These are phyloP conservation scores for Paraglomus occultum DNA, from an alignment of 192 early-diverging fungal species.

Conservation along the genomic window DNA sequence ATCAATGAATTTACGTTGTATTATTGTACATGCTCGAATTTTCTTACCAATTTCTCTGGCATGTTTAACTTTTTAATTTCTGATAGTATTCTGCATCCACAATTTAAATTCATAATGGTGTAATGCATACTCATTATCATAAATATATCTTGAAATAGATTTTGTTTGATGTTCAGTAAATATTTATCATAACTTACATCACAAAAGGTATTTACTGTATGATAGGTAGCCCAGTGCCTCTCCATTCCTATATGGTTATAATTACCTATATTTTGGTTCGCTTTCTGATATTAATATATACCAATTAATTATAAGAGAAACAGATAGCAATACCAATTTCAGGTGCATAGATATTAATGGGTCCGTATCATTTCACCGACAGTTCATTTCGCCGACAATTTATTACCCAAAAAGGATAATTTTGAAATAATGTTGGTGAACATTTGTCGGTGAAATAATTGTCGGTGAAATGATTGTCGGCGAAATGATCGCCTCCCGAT, in stretches of 20 bases:
- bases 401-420: too few relatives aligned
- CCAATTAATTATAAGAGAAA: background rate
- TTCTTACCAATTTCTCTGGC: conserved; percentile 1
- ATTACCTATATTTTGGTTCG: conserved; percentile 26
- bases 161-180: conserved; percentile 25
- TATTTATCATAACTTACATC: conserved; percentile 5
- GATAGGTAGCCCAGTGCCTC: conserved; percentile 16
- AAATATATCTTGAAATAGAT: conserved; percentile 23
- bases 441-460: too few relatives aligned
- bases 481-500: too few relatives aligned
- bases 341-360: too few relatives aligned
- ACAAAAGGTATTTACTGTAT: conserved; percentile 7
- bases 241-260: conserved; percentile 28
- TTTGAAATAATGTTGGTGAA: too few relatives aligned
- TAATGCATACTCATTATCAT: conserved; percentile 12
- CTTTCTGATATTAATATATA: conserved; percentile 10
- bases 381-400: too few relatives aligned
- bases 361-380: too few relatives aligned
- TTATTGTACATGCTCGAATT: background rate
- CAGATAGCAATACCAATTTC: background rate
- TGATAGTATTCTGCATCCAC: background rate
- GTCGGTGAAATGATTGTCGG: too few relatives aligned
- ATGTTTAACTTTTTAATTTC: background rate
- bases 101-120: background rate
- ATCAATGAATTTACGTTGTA: too few relatives aligned